Evolutionary conservation across 2,329 filamentous ascomycete species (phyloP).

Genomic region (Hysterium pulicare): DNA sequence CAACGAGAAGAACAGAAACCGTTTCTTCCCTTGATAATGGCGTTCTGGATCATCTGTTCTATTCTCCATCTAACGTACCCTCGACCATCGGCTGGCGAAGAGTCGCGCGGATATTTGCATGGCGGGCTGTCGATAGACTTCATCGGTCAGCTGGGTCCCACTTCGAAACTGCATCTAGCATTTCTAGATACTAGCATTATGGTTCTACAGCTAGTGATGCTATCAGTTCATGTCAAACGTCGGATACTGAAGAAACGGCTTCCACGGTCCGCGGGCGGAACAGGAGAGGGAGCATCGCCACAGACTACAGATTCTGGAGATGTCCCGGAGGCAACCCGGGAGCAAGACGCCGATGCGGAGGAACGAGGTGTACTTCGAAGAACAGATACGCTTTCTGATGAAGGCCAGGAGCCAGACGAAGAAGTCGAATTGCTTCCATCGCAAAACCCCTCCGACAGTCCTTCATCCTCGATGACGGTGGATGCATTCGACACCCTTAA

Average conservation of each 20-base stretch:
- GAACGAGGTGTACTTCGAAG: slow-evolving; percentile 53
- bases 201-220: slow-evolving; percentile 55
- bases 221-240: slow-evolving; percentile 53
- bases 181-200: slow-evolving; percentile 54
- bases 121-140: slow-evolving; percentile 64
- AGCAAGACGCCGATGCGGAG: slow-evolving; percentile 58
- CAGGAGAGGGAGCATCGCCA: slow-evolving; percentile 2
- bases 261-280: slow-evolving; percentile 2
- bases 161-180: slow-evolving; percentile 51
- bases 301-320: slow-evolving; percentile 7
- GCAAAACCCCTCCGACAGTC: slow-evolving; percentile 18
- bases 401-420: slow-evolving; percentile 42
- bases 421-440: slow-evolving; percentile 25
- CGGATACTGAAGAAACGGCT: slow-evolving; percentile 43
- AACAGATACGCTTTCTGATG: slow-evolving; percentile 33
- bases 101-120: slow-evolving; percentile 55
- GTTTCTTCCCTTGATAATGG: slow-evolving; percentile 53
- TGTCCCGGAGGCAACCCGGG: slow-evolving; percentile 12
- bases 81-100: slow-evolving; percentile 45
- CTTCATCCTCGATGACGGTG: background rate
- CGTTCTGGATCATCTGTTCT: slow-evolving; percentile 55
- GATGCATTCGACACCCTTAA: slow-evolving; percentile 44
- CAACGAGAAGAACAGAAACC: slow-evolving; percentile 50
- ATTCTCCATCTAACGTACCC: slow-evolving; percentile 47
- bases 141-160: slow-evolving; percentile 58